Evolutionary conservation across 768 basidiomycete species (phyloP).

Genomic region (Lyophyllum shimeji): DNA sequence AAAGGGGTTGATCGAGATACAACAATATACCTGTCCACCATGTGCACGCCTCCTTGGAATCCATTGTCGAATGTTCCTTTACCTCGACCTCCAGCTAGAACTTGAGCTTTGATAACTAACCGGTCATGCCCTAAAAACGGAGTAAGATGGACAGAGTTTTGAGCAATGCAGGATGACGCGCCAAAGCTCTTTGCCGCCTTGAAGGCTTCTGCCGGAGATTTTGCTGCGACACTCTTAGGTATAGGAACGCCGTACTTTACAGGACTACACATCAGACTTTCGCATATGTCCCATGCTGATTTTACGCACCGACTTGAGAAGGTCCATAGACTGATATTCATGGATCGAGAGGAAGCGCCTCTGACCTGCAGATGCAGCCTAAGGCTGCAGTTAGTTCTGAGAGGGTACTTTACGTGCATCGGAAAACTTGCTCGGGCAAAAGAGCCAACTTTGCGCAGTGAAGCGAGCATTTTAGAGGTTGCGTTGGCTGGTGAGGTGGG

Average conservation of each 20-base stretch:
- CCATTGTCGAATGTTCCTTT: conserved; percentile 97
- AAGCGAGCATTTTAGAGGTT: conserved; percentile 58
- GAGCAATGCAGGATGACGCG: conserved; percentile 29
- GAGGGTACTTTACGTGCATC: background rate
- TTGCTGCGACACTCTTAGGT: conserved; percentile 86
- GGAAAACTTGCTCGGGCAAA: conserved; percentile 58
- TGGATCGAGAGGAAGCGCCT: conserved; percentile 94
- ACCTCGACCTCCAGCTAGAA: conserved; percentile 96
- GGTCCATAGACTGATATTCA: conserved; percentile 95
- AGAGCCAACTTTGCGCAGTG: conserved; percentile 62
- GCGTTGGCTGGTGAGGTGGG: conserved; percentile 21
- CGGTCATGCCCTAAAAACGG: conserved; percentile 57
- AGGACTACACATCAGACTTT: background rate
- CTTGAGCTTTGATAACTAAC: conserved; percentile 98
- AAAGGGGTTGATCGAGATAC: background rate
- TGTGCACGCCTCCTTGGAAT: conserved; percentile 96
- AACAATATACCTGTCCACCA: conserved; percentile 72
- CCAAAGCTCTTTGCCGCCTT: conserved; percentile 89
- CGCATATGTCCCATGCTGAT: background rate
- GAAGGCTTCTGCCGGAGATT: conserved; percentile 86
- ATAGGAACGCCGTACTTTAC: conserved; percentile 91
- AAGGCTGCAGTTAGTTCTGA: conserved; percentile 13
- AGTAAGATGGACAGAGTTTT: conserved; percentile 5
- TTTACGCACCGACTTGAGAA: conserved; percentile 82
- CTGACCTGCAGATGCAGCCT: conserved; percentile 78